Conservation (phyloP, 2,329 filamentous ascomycete species). For the Diatrype stigma region DNA sequence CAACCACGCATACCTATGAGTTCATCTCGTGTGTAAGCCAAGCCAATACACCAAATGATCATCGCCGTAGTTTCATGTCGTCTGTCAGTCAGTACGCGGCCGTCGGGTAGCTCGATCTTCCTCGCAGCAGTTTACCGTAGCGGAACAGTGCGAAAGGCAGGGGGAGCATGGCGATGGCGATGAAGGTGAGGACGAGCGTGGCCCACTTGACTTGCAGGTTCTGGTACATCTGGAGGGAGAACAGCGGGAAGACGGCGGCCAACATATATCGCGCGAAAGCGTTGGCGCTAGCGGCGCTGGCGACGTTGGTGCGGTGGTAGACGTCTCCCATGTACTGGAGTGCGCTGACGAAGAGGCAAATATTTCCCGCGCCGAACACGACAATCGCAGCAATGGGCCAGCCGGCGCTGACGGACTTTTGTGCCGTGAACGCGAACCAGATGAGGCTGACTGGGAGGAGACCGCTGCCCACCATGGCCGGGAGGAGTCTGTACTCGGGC, state of each 20-base stretch:
- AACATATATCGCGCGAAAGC: constrained; percentile 52
- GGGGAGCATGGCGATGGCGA: constrained; percentile 44
- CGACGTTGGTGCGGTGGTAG: constrained; percentile 51
- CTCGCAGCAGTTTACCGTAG: constrained; percentile 40
- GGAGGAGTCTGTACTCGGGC: constrained; percentile 55
- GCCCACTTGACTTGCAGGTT: constrained; percentile 43
- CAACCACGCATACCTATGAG: too few species aligned
- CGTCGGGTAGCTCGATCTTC: constrained; percentile 35
- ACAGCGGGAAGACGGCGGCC: constrained; percentile 56
- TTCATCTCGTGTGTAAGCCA: too few species aligned
- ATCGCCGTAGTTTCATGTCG: too few species aligned
- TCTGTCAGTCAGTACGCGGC: constrained; percentile 23
- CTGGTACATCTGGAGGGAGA: constrained; percentile 52
- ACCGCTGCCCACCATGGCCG: constrained; percentile 54
- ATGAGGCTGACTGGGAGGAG: constrained; percentile 51
- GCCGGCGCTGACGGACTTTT: constrained; percentile 43
- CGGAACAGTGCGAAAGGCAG: constrained; percentile 51
- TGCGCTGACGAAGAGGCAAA: constrained; percentile 51
- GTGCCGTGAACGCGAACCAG: constrained; percentile 48
- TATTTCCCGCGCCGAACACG: constrained; percentile 56
- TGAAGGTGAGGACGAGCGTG: constrained; percentile 41
- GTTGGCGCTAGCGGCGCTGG: constrained; percentile 57
- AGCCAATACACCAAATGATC: too few species aligned
- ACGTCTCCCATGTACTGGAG: constrained; percentile 42
- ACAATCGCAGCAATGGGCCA: constrained; percentile 48